Evolutionary conservation across 2,329 filamentous ascomycete genomes (phyloP), one percentile per base, ranked within the genome.

Genomic region (Fusarium praegraminearum): DNA sequence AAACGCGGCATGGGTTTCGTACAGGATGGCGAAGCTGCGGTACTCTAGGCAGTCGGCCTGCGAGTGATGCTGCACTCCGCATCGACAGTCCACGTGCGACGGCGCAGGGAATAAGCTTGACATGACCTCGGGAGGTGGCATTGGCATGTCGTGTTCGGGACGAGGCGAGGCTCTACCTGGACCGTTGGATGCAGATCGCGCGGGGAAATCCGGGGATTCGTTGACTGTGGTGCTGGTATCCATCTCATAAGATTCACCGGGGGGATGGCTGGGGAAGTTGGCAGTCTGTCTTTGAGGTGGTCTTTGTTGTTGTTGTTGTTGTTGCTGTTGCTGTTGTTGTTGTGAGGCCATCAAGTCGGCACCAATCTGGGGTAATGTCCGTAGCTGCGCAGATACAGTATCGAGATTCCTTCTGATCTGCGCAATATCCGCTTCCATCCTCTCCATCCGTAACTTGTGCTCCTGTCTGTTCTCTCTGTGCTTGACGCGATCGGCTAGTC

Each of bases 401-500:
- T 66, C 70, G 18, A 75, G 69, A 38, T 63, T 70, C 45, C 63
- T 65, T 22, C 71, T 58, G 30, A 75, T 73, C 45, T 69, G 57
- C 1, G 69, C 57, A 28, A 76, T 67, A 50, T 76, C 74, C 2
- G 68, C 62, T 35, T 76, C 74, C 57, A 76, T 75, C 9, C 71
- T 65, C 40, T 76, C 73, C 58, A 76, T 69, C 1, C 74, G 67
- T 1, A 52, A 36, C 51, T 76, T 76, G 56, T 69, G 73, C 54
- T 76, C 71, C 28, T 71, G 70, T 0, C 74, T 65, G 47, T 76
- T 76, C 45, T 69, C 62, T 18, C 65, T 71, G 51, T 76, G 74
- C 41, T 76, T 76, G 50, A 74, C 44, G 46, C 66, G 68, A 36
- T 76, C 74, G 12, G 67, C 65, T 20, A 65, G 59, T n/a, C 73